Conservation (phyloP, 2,329 filamentous ascomycete species). For the Zalaria obscura region DNA sequence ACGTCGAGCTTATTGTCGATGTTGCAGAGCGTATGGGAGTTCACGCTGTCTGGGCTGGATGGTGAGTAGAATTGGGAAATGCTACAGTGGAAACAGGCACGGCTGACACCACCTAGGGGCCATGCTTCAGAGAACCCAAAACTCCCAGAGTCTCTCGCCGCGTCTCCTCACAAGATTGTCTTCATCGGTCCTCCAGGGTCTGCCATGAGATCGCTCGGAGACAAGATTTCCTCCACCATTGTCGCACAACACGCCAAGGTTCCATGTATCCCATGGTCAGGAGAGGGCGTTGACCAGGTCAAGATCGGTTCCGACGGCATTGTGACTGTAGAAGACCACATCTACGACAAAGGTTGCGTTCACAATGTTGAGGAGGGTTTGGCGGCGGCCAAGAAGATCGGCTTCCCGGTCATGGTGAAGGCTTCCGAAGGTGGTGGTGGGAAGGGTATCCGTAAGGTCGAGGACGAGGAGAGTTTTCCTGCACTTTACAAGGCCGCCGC, state of each 20-base stretch:
- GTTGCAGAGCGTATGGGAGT: conserved; percentile 97
- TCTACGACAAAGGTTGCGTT: conserved; percentile 87
- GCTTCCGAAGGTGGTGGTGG: conserved; percentile 98
- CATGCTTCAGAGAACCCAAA: conserved; percentile 98
- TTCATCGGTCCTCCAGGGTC: conserved; percentile 97
- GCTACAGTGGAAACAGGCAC: neutral
- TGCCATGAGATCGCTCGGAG: conserved; percentile 95
- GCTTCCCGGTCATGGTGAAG: conserved; percentile 99
- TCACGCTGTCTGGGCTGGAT: conserved; percentile 97
- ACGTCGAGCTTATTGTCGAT: conserved; percentile 97
- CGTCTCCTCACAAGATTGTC: conserved; percentile 95
- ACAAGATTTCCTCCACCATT: conserved; percentile 99
- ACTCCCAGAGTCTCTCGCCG: conserved; percentile 86
- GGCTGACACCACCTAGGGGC: conserved; percentile 44
- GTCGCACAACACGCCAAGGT: conserved; percentile 94
- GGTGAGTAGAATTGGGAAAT: conserved; percentile 41
- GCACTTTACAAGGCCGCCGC: conserved; percentile 88
- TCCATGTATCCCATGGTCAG: conserved; percentile 98
- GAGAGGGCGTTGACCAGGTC: conserved; percentile 76
- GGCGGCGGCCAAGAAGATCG: conserved; percentile 72
- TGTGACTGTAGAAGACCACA: conserved; percentile 74
- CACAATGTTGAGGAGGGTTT: conserved; percentile 82
- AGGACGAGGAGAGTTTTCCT: conserved; percentile 71
- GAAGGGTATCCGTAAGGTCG: conserved; percentile 96
- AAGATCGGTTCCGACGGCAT: conserved; percentile 67